Percentiles rank a stretch among this genome's conserved stretches.
phyloP scores from a whole-genome alignment of 1,139 yeast genomes.

The Geotrichum carabidarum region DNA sequence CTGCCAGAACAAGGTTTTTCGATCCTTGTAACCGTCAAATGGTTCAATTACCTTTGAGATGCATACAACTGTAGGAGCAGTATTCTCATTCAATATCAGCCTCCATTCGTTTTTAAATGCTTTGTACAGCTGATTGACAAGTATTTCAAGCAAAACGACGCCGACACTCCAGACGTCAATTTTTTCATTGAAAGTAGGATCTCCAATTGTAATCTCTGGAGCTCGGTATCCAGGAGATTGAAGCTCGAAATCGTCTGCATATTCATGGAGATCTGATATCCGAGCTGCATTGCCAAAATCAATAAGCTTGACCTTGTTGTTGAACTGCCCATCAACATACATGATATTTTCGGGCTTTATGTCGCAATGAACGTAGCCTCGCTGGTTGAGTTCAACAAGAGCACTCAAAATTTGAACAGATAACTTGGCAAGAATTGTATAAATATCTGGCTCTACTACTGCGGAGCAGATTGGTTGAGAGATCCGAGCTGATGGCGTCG shows the following conservation, averaged over 20 bases:
- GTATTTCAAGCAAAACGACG: conserved; percentile 27
- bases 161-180: conserved; percentile 32
- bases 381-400: conserved; percentile 39
- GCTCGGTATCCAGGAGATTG: conserved; percentile 31
- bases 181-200: conserved; percentile 24
- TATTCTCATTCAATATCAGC: conserved; percentile 15
- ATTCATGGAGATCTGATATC: conserved; percentile 20
- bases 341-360: conserved; percentile 77
- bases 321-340: conserved; percentile 25
- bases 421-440: conserved; percentile 25
- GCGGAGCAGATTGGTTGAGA: not conserved
- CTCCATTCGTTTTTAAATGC: conserved; percentile 22
- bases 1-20: conserved; percentile 23
- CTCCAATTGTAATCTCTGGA: conserved; percentile 32
- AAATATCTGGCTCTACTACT: not conserved
- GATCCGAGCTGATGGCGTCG: conserved; percentile 3
- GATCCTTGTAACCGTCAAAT: conserved; percentile 22
- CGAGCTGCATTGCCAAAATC: conserved; percentile 29
- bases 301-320: conserved; percentile 24
- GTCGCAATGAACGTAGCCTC: conserved; percentile 69
- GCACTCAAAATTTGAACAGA: conserved; percentile 27
- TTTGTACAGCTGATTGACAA: conserved; percentile 22
- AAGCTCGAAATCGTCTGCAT: conserved; percentile 27
- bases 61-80: conserved; percentile 18
- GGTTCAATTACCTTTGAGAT: conserved; percentile 26